Base-by-base conservation (phyloP, 768 basidiomycete genomes). In the Collybia sordida region DNA sequence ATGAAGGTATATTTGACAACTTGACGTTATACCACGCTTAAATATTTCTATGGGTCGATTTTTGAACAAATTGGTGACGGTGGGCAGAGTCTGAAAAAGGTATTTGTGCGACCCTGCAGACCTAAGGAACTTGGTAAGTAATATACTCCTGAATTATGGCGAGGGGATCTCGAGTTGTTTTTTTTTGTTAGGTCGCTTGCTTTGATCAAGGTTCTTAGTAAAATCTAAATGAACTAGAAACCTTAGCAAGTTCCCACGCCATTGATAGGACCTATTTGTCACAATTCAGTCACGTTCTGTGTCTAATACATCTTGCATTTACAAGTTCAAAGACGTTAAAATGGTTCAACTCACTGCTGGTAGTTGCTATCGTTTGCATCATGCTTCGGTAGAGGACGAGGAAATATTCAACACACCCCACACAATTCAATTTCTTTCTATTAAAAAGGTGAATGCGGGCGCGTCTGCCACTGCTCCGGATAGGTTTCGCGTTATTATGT, bases 401-500 rank as follows among this genome's bases (percentile, higher is more conserved):
- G 65, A 66, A 6, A 61, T 77, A n/a, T 78, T 79, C 46, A 69
- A 69, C 27, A 54, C 63, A 3, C 62, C 70, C 25, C 78, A 82
- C 57, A 78, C 81, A 15, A 70, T 97, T 0, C 95, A 98, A 61
- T 69, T 95, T 39, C 80, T 98, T 42, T 88, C 85, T 35, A 81
- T 93, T 55, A 96, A 93, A 69, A 85, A 85, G 63, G 86, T 97
- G 35, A 71, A 66, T 42, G 63, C 64, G 7, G 56, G 63, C n/a
- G 62, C 54, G 18, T 52, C 58, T 9, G 65, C 45, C 6, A 23
- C 68, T 39, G 55, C 75, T 39, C 31, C 31, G 11, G 86, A 88
- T 61, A 74, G 87, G 50, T 84, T 80, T 67, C 80, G 93, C 53
- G 77, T 96, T 52, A 91, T 98, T 67, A 73, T 98, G 35, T 96